Evolutionary conservation across 2,329 filamentous ascomycete species (phyloP).

Genomic region (Fusarium subtropicale): DNA sequence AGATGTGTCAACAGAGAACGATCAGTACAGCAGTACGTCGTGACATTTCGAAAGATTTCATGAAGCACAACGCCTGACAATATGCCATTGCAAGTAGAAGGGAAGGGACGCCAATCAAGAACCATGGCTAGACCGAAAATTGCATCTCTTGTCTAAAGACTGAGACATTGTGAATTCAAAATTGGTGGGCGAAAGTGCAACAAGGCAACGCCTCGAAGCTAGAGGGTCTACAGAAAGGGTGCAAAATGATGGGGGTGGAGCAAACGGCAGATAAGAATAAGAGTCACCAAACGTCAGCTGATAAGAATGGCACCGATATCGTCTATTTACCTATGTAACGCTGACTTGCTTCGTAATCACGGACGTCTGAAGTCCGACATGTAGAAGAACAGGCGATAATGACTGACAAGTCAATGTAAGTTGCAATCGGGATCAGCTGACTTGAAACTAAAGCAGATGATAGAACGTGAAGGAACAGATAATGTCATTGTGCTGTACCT

Average conservation of each 20-base stretch:
- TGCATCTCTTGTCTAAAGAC: constrained; percentile 10
- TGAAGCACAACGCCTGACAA: constrained; percentile 29
- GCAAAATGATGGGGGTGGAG: constrained; percentile 32
- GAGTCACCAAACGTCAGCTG: constrained; percentile 24
- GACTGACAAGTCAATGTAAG: background rate
- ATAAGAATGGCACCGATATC: constrained; percentile 15
- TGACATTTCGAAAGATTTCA: constrained; percentile 12
- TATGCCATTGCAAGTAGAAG: constrained; percentile 8
- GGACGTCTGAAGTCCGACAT: background rate
- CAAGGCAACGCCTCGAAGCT: constrained; percentile 15
- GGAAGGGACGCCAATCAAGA: constrained; percentile 43
- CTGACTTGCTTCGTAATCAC: constrained; percentile 14
- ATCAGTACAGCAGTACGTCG: constrained; percentile 22
- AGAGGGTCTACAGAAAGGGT: constrained; percentile 20
- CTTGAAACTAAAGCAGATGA: background rate
- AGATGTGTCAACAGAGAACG: constrained; percentile 20
- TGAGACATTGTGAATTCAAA: constrained; percentile 6
- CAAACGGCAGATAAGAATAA: constrained; percentile 12
- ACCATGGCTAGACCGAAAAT: constrained; percentile 45
- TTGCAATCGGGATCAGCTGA: background rate
- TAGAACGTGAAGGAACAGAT: background rate
- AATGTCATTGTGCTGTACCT: background rate
- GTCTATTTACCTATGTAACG: background rate
- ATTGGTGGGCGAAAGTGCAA: constrained; percentile 28
- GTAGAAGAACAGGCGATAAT: background rate